These are phyloP conservation scores for Gossypium mustelinum DNA, from an alignment of 345 rosid genomes.

Conservation along the genomic window DNA sequence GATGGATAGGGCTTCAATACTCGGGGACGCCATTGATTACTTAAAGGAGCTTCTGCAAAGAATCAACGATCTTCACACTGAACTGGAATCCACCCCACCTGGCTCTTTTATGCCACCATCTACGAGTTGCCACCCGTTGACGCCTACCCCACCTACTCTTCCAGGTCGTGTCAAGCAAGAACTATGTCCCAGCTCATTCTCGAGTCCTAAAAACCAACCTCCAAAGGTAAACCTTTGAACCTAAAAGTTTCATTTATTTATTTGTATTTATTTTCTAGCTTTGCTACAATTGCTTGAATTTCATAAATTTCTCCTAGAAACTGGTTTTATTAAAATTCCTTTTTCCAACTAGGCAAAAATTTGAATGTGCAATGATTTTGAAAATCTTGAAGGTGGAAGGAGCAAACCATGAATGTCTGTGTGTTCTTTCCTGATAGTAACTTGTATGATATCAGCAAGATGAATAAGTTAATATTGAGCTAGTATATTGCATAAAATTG, in stretches of 20 bases:
- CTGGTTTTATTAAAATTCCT: neutral
- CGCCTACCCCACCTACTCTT: slow-evolving; percentile 75
- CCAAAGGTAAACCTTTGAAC: slow-evolving; percentile 58
- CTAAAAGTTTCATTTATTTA: neutral
- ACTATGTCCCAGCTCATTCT: slow-evolving; percentile 59
- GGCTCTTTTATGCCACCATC: slow-evolving; percentile 60
- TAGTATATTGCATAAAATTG: neutral
- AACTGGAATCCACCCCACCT: slow-evolving; percentile 72
- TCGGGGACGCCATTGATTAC: slow-evolving; percentile 94
- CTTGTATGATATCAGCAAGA: neutral
- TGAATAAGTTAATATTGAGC: neutral
- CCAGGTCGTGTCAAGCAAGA: slow-evolving; percentile 76
- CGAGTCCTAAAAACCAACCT: slow-evolving; percentile 75
- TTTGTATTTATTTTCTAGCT: neutral
- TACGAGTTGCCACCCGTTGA: slow-evolving; percentile 71
- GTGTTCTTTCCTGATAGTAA: neutral
- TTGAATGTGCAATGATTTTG: neutral
- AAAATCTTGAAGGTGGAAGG: neutral
- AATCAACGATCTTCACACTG: slow-evolving; percentile 86
- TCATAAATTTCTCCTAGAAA: neutral
- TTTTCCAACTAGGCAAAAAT: neutral
- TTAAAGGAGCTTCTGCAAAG: slow-evolving; percentile 90
- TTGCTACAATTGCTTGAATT: neutral
- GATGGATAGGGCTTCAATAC: slow-evolving; percentile 99
- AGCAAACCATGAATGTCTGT: neutral